Percentiles rank a stretch among this genome's conserved stretches.
Conservation (phyloP, 805 yeast species). For the Ogataea nitratoaversa region DNA sequence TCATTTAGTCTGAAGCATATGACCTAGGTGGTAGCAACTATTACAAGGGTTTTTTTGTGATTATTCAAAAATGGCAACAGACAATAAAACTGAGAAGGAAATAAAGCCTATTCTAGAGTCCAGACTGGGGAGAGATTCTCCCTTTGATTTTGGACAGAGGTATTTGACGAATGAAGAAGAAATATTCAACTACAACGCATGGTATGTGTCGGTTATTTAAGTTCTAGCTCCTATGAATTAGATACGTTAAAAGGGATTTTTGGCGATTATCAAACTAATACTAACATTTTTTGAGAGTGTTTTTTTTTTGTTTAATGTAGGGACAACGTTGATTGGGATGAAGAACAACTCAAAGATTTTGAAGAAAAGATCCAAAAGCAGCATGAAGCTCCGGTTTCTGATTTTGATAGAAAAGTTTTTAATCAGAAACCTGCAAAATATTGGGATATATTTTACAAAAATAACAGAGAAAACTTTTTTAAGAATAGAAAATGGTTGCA, state of each 20-base stretch:
- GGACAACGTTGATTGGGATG: slow-evolving; percentile 98
- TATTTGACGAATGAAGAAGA: slow-evolving; percentile 65
- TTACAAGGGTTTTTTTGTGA: too few relatives aligned
- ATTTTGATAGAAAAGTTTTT: slow-evolving; percentile 73
- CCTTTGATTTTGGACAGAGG: slow-evolving; percentile 91
- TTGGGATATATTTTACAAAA: slow-evolving; percentile 92
- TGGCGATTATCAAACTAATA: too few relatives aligned
- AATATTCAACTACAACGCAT: slow-evolving; percentile 90
- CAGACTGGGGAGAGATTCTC: slow-evolving; percentile 78
- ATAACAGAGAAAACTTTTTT: slow-evolving; percentile 89
- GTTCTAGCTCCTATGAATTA: too few relatives aligned
- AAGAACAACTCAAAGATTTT: slow-evolving; percentile 76
- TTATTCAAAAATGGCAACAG: not conserved
- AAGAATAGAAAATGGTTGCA: slow-evolving; percentile 96
- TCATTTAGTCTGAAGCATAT: too few relatives aligned
- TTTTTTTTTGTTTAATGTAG: slow-evolving; percentile 22
- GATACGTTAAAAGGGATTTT: too few relatives aligned
- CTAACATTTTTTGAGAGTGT: not conserved
- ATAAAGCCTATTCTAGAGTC: slow-evolving; percentile 46
- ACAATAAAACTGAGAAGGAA: slow-evolving; percentile 4
- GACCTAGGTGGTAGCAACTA: too few relatives aligned
- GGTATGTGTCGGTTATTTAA: slow-evolving; percentile 33
- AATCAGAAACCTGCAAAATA: slow-evolving; percentile 86
- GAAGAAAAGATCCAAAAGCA: slow-evolving; percentile 71
- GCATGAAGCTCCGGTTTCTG: slow-evolving; percentile 78